These are phyloP conservation scores for Gilbertella persicaria DNA, from an alignment of 371 early-diverging fungal species.

Conservation along the genomic window DNA sequence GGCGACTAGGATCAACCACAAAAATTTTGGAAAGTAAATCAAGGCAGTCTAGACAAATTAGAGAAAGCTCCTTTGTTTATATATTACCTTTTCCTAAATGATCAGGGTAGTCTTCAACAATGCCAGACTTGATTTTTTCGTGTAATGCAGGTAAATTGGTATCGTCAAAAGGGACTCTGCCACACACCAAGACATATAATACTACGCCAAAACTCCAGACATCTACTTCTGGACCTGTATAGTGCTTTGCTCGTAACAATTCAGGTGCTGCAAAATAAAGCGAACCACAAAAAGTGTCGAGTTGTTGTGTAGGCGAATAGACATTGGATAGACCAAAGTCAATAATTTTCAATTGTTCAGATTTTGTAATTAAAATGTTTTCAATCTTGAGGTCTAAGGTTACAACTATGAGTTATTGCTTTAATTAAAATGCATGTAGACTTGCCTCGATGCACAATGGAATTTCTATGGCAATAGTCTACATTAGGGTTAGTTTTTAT, in stretches of 20 bases:
- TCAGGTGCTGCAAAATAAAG: slow-evolving; percentile 87
- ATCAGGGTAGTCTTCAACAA: slow-evolving; percentile 44
- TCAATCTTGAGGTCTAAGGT: slow-evolving; percentile 89
- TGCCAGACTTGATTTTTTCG: slow-evolving; percentile 61
- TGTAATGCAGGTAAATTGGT: slow-evolving; percentile 62
- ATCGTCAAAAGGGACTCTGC: slow-evolving; percentile 86
- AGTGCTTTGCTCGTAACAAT: slow-evolving; percentile 75
- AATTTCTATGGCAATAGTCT: slow-evolving; percentile 83
- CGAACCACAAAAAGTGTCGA: slow-evolving; percentile 83
- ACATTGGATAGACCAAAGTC: slow-evolving; percentile 91
- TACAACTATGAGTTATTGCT: neutral
- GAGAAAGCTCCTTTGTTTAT: neutral
- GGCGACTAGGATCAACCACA: slow-evolving; percentile 55
- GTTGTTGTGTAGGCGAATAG: slow-evolving; percentile 59
- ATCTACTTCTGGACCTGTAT: slow-evolving; percentile 87
- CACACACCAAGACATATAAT: slow-evolving; percentile 81
- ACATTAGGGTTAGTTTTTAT: neutral
- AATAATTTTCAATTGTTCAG: slow-evolving; percentile 63
- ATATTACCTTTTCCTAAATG: slow-evolving; percentile 40
- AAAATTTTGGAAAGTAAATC: slow-evolving; percentile 67
- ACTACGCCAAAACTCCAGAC: slow-evolving; percentile 92
- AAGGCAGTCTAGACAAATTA: slow-evolving; percentile 54
- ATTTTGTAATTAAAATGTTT: slow-evolving; percentile 73
- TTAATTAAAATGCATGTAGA: too few relatives aligned
- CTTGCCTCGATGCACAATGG: slow-evolving; percentile 68